Evolutionary conservation across 345 rosid genomes (phyloP), one percentile per base, ranked within the genome.

Genomic region (Hirschfeldia incana): DNA sequence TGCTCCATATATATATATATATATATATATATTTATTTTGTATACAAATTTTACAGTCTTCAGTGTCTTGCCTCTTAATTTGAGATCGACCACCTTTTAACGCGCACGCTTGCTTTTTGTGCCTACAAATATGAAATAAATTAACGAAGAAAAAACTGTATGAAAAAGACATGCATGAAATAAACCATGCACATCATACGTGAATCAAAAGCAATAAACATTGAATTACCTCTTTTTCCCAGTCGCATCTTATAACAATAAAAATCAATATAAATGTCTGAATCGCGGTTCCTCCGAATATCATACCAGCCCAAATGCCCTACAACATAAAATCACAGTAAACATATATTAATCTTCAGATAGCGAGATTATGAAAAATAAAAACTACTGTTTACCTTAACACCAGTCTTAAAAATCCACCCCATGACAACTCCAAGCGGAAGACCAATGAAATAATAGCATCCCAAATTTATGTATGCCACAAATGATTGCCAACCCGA

Each of bases 401-500:
- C 53, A 21, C 98, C 85, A 15, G 77, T 65, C 0, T 90, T 57
- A 78, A 86, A 87, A 12, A 85, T 77, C 90, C 88, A 86, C 0
- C 89, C 93, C 86, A 90, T 79, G 1, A 85, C 16, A 72, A 85
- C 8, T 27, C 94, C 98, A 28, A 93, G 86, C 0, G 93, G 94
- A 15, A 93, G 84, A 3, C 97, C 97, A 29, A 86, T 33, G 3
- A 84, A 27, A 29, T 89, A 91, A 71, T 91, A 91, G 66, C 94
- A 90, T 5, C 89, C 92, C 57, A 91, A 59, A 73, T 90, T 93
- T 68, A 91, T 55, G 21, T 82, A 93, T 0, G 94, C 97, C 34
- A 89, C 88, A n/a, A 34, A 49, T 0, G 90, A 81, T 79, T 93
- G 93, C 97, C 94, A 87, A 30, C 97, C 97, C 0, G 91, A 88